Conservation (phyloP, 169 alveolate species). For the Perkinsus chesapeaki region DNA sequence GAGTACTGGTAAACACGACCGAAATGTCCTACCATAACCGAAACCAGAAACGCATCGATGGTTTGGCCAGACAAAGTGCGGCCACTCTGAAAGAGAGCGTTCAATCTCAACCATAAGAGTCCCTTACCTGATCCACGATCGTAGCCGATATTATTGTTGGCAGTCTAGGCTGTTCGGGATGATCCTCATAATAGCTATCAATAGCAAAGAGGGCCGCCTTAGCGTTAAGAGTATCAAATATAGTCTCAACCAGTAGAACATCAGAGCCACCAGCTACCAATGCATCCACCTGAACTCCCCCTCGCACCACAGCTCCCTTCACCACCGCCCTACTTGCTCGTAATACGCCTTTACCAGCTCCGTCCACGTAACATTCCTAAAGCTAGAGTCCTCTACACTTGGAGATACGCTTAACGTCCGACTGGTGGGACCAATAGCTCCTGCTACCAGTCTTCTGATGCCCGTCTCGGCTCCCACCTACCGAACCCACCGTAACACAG, state of each 20-base stretch:
- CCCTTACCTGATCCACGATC: slow-evolving; percentile 25
- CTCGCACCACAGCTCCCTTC: background rate
- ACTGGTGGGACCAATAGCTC: slow-evolving; percentile 52
- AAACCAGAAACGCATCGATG: slow-evolving; percentile 46
- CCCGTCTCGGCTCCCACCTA: background rate
- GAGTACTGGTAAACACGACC: background rate
- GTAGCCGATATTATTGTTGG: slow-evolving; percentile 51
- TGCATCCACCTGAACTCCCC: slow-evolving; percentile 29
- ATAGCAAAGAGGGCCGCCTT: slow-evolving; percentile 46
- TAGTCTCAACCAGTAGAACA: slow-evolving; percentile 45
- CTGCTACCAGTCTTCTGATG: slow-evolving; percentile 43
- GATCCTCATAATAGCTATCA: slow-evolving; percentile 38
- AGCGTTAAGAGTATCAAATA: slow-evolving; percentile 47
- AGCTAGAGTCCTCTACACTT: slow-evolving; percentile 44
- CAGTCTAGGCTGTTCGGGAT: slow-evolving; percentile 16
- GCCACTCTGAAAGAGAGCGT: slow-evolving; percentile 24
- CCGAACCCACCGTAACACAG: background rate
- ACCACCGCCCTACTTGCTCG: background rate
- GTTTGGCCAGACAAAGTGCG: slow-evolving; percentile 52
- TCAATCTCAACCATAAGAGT: background rate
- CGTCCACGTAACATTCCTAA: slow-evolving; percentile 27
- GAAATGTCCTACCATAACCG: slow-evolving; percentile 10
- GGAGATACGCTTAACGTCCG: slow-evolving; percentile 42
- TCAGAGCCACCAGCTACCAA: slow-evolving; percentile 45
- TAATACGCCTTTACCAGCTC: slow-evolving; percentile 24